phyloP scores from a whole-genome alignment of 1,284 basidiomycete species.

The Moesziomyces sp. region DNA sequence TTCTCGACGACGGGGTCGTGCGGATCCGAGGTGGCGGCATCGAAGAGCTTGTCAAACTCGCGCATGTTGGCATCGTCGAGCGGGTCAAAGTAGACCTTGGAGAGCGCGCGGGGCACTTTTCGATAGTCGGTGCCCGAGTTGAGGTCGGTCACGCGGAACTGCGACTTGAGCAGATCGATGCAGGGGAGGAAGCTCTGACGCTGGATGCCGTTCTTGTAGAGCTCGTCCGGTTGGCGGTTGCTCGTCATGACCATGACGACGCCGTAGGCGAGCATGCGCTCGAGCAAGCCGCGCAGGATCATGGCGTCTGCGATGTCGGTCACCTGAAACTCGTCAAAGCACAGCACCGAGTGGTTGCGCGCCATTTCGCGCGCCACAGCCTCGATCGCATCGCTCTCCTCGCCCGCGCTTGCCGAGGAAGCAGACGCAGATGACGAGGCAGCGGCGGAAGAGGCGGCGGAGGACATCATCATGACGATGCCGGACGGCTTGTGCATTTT shows the following conservation, averaged over 20 bases:
- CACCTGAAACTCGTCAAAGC: slow-evolving; percentile 99
- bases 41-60: slow-evolving; percentile 85
- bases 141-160: slow-evolving; percentile 87
- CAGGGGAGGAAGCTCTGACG: slow-evolving; percentile 94
- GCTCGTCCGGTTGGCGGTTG: slow-evolving; percentile 95
- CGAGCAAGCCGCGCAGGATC: slow-evolving; percentile 90
- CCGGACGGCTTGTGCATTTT: slow-evolving; percentile 62
- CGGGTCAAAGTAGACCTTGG: slow-evolving; percentile 90
- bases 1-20: slow-evolving; percentile 74
- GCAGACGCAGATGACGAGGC: slow-evolving; percentile 9
- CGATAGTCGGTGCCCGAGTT: slow-evolving; percentile 88
- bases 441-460: slow-evolving; percentile 14
- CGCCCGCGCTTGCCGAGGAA: slow-evolving; percentile 24
- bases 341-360: slow-evolving; percentile 76
- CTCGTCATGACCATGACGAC: slow-evolving; percentile 96
- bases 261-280: slow-evolving; percentile 84
- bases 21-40: slow-evolving; percentile 75
- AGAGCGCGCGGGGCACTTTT: slow-evolving; percentile 70
- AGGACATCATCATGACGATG: slow-evolving; percentile 61
- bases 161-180: slow-evolving; percentile 89
- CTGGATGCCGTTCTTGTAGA: slow-evolving; percentile 99
- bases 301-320: slow-evolving; percentile 99
- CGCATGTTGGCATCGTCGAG: slow-evolving; percentile 75
- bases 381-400: slow-evolving; percentile 80
- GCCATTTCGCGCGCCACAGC: slow-evolving; percentile 91